Base-by-base conservation (phyloP, 257 asterid species). In the Solanum bukasovii region DNA sequence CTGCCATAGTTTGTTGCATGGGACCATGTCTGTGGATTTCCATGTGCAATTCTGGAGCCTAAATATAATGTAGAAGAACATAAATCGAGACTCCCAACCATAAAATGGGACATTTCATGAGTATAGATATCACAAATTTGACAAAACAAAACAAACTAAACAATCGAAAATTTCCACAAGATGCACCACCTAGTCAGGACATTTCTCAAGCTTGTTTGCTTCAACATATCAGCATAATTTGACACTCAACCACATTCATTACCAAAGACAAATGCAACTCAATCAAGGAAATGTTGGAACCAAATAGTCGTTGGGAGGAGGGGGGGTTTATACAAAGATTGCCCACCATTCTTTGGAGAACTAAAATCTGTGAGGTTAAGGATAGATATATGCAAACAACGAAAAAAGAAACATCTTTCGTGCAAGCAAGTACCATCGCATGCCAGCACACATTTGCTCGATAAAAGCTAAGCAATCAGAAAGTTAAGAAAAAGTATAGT, bases 31-130 rank as follows among this genome's bases (percentile, higher is more conserved):
- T 97, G 92, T 97, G 99, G 92, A 97, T 90, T 91, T 97, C 98
- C 84, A 35, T 88, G 59, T 97, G 99, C 86, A 97, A 88, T 89
- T 95, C 95, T 84, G 95, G 98, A 78, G 98, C 99, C 99, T 97
- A 85, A 13, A 44, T 84, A 79, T 14, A 79, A 81, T 37, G 88
- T 16, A 71, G 11, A 16, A 82, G 23, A 89, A 88, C 40, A 86
- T 33, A 25, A 71, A 46, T 86, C 5, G 16, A 79, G 67, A 9
- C n/a, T 25, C 85, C 16, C 85, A 79, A 79, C 40, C 67, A 79
- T 5, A 79, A 14, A 12, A 44, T 35, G 65, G 14, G 85, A 44
- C 65, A 27, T 42, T 0, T 79, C 85, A 4, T 8, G 67, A 44
- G 67, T 79, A 44, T 2, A 44, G 9, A 44, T 79, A 79, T 33